These are phyloP conservation scores for Lunasporangiospora selenospora DNA, from an alignment of 192 early-diverging fungal species.

Conservation along the genomic window DNA sequence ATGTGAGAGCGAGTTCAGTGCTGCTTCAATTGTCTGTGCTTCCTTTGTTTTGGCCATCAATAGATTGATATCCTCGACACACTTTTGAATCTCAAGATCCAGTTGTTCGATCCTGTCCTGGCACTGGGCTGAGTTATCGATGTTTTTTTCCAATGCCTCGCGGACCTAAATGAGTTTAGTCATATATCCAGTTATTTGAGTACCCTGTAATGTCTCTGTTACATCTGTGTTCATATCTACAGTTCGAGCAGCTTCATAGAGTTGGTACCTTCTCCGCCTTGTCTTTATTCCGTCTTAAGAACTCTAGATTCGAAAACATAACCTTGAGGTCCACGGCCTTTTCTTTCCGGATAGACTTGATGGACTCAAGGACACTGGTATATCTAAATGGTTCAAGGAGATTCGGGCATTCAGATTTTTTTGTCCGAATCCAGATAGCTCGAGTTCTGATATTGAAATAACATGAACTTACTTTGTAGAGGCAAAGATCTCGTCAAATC, in stretches of 20 bases:
- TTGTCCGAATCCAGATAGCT: too few species aligned
- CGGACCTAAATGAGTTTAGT: constrained; percentile 20
- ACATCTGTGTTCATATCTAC: neutral
- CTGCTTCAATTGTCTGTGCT: constrained; percentile 53
- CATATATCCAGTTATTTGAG: constrained; percentile 5
- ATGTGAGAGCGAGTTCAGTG: constrained; percentile 43
- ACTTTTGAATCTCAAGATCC: constrained; percentile 47
- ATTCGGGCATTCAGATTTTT: too few species aligned
- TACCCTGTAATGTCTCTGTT: neutral
- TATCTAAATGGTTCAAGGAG: constrained; percentile 58
- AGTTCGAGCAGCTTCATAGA: neutral
- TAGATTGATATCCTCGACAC: constrained; percentile 16
- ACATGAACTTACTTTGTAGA: constrained; percentile 77
- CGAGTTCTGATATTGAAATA: too few species aligned
- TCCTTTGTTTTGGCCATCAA: constrained; percentile 55
- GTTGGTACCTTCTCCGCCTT: constrained; percentile 70
- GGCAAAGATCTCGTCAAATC: constrained; percentile 99
- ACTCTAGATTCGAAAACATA: constrained; percentile 66
- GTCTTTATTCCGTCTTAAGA: constrained; percentile 70
- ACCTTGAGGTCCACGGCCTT: constrained; percentile 67
- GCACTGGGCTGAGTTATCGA: constrained; percentile 5
- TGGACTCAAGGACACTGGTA: constrained; percentile 88
- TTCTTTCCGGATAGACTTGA: constrained; percentile 80
- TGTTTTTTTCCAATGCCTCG: constrained; percentile 17
- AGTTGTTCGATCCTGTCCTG: constrained; percentile 54